These are phyloP conservation scores for Ceratobasidium sp. DNA, from an alignment of 1,284 basidiomycete genomes.

Conservation along the genomic window DNA sequence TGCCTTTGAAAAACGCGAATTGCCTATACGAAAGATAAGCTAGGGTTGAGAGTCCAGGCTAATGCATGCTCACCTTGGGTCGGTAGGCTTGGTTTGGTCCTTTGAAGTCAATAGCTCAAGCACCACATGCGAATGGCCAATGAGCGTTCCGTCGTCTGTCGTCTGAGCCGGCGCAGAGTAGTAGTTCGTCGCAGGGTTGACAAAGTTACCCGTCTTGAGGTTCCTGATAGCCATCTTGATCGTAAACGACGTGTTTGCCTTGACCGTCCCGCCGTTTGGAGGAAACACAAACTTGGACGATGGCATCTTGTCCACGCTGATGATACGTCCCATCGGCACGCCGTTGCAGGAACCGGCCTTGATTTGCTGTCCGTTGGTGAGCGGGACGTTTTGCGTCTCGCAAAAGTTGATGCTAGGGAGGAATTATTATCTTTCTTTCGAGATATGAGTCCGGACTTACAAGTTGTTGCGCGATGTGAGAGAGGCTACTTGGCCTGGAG, in stretches of 20 bases:
- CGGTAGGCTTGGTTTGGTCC: conserved; percentile 63
- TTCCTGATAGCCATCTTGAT: conserved; percentile 67
- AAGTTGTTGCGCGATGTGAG: conserved; percentile 76
- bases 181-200: conserved; percentile 69
- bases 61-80: conserved; percentile 57
- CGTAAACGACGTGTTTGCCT: conserved; percentile 66
- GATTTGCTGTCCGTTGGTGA: conserved; percentile 71
- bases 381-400: conserved; percentile 62
- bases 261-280: conserved; percentile 64
- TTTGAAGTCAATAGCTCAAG: conserved; percentile 65
- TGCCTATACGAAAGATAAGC: conserved; percentile 47
- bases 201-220: conserved; percentile 70
- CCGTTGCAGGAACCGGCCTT: conserved; percentile 71
- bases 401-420: conserved; percentile 69
- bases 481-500: conserved; percentile 65
- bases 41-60: background rate
- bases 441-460: conserved; percentile 5
- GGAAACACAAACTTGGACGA: conserved; percentile 68
- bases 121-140: conserved; percentile 73
- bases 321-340: conserved; percentile 70
- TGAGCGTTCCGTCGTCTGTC: conserved; percentile 63
- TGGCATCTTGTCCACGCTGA: conserved; percentile 66
- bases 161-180: conserved; percentile 74
- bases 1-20: conserved; percentile 76
- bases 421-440: background rate